Conservation (phyloP, 352 stramenopile species). For the Globisporangium barbulae region DNA sequence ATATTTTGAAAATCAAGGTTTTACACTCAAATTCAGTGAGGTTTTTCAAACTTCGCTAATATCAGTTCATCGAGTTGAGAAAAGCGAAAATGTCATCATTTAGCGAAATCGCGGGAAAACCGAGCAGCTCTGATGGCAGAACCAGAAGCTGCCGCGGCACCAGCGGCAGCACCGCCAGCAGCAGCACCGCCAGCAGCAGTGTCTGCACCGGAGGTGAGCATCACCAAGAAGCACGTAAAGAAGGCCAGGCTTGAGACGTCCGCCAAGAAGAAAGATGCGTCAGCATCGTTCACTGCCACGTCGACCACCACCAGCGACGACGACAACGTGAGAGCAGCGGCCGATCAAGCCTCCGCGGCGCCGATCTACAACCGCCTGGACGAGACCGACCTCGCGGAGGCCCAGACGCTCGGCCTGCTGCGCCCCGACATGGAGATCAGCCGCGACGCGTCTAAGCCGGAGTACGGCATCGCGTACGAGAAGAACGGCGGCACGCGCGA, state of each 20-base stretch:
- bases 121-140: not conserved
- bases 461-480: constrained; percentile 75
- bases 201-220: not conserved
- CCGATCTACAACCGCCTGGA: constrained; percentile 58
- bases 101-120: constrained; percentile 1
- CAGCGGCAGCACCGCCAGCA: not conserved
- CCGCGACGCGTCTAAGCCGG: constrained; percentile 33
- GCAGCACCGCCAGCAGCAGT: not conserved
- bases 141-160: not conserved
- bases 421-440: constrained; percentile 41
- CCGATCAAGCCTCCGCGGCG: not conserved
- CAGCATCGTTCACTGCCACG: not conserved
- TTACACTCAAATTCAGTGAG: not conserved
- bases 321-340: constrained; percentile 5
- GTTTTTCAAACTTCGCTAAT: not conserved
- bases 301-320: constrained; percentile 10
- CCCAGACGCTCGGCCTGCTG: constrained; percentile 45
- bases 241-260: not conserved
- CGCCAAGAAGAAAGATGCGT: not conserved
- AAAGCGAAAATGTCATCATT: constrained; percentile 2
- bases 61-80: constrained; percentile 10
- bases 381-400: constrained; percentile 47
- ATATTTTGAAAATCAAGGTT: too few species aligned
- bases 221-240: not conserved
- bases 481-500: constrained; percentile 62